Conservation (phyloP, 441 rosid genomes). For the Isatis lusitanica region DNA sequence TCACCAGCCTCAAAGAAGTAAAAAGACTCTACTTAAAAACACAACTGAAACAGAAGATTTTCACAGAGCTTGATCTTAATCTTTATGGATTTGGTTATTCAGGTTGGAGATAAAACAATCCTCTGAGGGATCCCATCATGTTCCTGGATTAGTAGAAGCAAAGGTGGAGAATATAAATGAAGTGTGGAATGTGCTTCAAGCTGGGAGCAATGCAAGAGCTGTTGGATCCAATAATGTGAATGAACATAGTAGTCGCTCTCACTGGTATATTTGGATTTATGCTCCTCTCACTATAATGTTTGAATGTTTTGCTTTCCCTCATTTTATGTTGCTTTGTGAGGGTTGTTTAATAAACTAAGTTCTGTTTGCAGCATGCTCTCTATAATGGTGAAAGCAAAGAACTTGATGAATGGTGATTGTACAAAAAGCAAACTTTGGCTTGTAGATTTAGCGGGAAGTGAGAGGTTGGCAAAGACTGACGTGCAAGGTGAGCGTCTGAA, state of each 20-base stretch:
- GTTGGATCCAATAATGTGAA: slow-evolving; percentile 92
- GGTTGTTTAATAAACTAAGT: not conserved
- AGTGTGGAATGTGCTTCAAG: slow-evolving; percentile 82
- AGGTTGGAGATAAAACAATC: slow-evolving; percentile 89
- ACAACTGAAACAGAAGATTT: not conserved
- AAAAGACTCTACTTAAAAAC: slow-evolving; percentile 7
- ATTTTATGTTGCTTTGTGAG: slow-evolving; percentile 3
- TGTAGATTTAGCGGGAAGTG: slow-evolving; percentile 95
- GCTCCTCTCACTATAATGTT: not conserved
- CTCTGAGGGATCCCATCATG: slow-evolving; percentile 73
- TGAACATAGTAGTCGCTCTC: slow-evolving; percentile 95
- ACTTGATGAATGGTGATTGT: slow-evolving; percentile 74
- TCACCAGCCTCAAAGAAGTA: slow-evolving; percentile 78
- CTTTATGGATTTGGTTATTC: slow-evolving; percentile 6
- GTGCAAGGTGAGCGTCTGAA: slow-evolving; percentile 86
- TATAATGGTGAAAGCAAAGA: slow-evolving; percentile 80
- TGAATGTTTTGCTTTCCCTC: slow-evolving; percentile 1
- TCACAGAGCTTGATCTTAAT: slow-evolving; percentile 8
- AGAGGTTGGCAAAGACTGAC: slow-evolving; percentile 82
- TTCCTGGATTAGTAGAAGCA: slow-evolving; percentile 86
- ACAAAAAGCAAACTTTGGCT: slow-evolving; percentile 95
- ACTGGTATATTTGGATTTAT: slow-evolving; percentile 55
- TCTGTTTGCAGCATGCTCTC: slow-evolving; percentile 69
- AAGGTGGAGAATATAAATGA: slow-evolving; percentile 64
- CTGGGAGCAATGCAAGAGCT: slow-evolving; percentile 86